Evolutionary conservation across 176 grass and related monocot genomes (phyloP).

Genomic region (Oropetium thomaeum): DNA sequence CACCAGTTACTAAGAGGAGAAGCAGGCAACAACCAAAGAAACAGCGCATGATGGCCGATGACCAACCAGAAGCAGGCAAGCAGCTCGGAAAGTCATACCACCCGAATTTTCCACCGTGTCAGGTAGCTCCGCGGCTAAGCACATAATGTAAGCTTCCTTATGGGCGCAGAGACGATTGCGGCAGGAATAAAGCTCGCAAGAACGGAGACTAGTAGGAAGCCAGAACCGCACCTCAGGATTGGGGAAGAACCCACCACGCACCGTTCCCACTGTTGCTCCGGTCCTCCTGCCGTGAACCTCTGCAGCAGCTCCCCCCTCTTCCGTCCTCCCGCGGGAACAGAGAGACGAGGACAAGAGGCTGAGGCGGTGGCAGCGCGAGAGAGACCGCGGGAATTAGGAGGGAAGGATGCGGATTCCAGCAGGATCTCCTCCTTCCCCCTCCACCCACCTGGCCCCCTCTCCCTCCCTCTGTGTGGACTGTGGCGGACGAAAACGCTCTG

Average conservation of each 20-base stretch:
- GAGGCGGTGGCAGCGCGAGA: not conserved
- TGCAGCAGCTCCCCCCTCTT: not conserved
- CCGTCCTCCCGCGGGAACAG: not conserved
- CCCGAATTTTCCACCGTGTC: not conserved
- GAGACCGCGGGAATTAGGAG: constrained; percentile 3
- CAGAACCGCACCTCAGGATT: not conserved
- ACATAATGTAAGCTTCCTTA: not conserved
- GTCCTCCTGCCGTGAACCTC: not conserved
- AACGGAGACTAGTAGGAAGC: not conserved
- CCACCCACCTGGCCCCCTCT: too few species aligned
- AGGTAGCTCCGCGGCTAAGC: not conserved
- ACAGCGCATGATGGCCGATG: not conserved
- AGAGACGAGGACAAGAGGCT: not conserved
- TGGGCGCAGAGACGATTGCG: not conserved
- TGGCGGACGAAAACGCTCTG: constrained; percentile 13
- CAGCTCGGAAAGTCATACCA: not conserved
- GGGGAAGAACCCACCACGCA: not conserved
- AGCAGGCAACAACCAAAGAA: not conserved
- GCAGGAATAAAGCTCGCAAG: not conserved
- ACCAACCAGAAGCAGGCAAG: not conserved
- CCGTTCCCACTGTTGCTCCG: not conserved
- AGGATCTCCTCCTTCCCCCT: constrained; percentile 38
- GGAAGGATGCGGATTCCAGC: constrained; percentile 48
- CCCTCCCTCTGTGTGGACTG: not conserved
- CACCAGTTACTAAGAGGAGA: not conserved